Base-by-base conservation (phyloP, 2,329 filamentous ascomycete genomes). In the Cytospora leucostoma region DNA sequence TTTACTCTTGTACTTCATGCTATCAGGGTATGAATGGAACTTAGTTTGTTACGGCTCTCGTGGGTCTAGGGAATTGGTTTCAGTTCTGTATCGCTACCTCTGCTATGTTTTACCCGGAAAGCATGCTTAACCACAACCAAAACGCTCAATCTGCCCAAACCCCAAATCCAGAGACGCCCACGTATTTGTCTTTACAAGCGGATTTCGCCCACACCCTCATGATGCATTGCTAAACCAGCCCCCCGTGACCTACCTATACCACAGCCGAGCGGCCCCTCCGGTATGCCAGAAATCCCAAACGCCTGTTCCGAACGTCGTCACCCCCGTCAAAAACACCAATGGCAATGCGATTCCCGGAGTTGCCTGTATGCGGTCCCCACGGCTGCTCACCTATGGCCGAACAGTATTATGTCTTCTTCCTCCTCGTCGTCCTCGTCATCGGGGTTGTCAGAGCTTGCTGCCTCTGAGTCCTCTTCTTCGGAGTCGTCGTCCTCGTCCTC, bases 331-430 rank as follows among this genome's bases (percentile, higher is more conserved):
- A 61, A 57, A 61, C 50, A 63, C 61, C 37, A 56, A 56, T 17
- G 51, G 38, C 53, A 61, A 51, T 56, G 56, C 59, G 38, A 37
- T 34, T 50, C 55, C 33, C 56, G 37, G 49, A 52, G 8, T 35
- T 34, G 50, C 44, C 32, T 32, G 10, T 53, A 40, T 21, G 52
- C 21, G 34, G 52, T 37, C 10, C 11, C 35, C 37, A 54, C n/a
- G 54, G 51, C 59, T 61, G 52, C 21, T 61, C 56, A 65, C 49
- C 79, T 72, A 68, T 84, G 82, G 33, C 82, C 82, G 66, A 83
- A 75, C 21, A 84, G 74, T 51, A 79, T 70, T 59, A 86, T 82
- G 58, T 82, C 77, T 35, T 83, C 79, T 40, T 83, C 78, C 35
- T 83, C 79, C 10, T 81, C 80, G 15, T 81, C 79, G 17, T 74